These are phyloP conservation scores for Ganoderma sinense DNA, from an alignment of 1,284 basidiomycete species.

Conservation along the genomic window DNA sequence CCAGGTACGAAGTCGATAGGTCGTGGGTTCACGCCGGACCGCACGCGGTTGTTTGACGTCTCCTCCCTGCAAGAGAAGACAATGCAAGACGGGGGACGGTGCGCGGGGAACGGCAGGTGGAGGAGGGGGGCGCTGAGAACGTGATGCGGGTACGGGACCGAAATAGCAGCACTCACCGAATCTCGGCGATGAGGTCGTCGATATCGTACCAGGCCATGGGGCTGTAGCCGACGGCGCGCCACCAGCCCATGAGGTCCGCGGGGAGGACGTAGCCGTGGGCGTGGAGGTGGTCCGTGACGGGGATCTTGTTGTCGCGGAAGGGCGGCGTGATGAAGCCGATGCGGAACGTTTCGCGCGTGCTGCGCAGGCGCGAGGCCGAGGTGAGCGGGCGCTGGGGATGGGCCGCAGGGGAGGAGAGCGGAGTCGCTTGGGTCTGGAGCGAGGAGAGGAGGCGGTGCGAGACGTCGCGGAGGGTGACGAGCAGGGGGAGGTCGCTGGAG, in stretches of 20 bases:
- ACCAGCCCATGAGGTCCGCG: constrained; percentile 74
- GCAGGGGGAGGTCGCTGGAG: constrained; percentile 75
- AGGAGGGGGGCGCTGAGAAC: constrained; percentile 3
- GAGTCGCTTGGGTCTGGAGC: constrained; percentile 50
- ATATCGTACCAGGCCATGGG: constrained; percentile 77
- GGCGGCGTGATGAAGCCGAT: constrained; percentile 81
- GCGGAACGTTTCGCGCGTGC: constrained; percentile 46
- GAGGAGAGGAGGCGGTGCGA: constrained; percentile 62
- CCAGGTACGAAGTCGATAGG: constrained; percentile 73
- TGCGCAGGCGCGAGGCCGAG: constrained; percentile 8
- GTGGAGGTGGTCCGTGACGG: constrained; percentile 79
- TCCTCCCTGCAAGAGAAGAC: constrained; percentile 57
- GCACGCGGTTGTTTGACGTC: constrained; percentile 77
- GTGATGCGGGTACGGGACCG: not conserved
- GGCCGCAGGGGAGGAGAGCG: constrained; percentile 29
- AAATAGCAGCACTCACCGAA: constrained; percentile 57
- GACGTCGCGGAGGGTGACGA: constrained; percentile 67
- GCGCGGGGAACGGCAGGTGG: not conserved
- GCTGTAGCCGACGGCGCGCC: constrained; percentile 70
- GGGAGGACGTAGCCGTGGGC: constrained; percentile 74
- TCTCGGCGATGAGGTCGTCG: constrained; percentile 81
- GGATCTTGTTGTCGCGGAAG: constrained; percentile 77
- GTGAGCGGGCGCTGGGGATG: constrained; percentile 20
- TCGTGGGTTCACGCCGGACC: constrained; percentile 65
- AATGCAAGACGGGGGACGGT: not conserved